These are phyloP conservation scores for Penicillium robsamsonii DNA, from an alignment of 495 filamentous ascomycete species.

Conservation along the genomic window DNA sequence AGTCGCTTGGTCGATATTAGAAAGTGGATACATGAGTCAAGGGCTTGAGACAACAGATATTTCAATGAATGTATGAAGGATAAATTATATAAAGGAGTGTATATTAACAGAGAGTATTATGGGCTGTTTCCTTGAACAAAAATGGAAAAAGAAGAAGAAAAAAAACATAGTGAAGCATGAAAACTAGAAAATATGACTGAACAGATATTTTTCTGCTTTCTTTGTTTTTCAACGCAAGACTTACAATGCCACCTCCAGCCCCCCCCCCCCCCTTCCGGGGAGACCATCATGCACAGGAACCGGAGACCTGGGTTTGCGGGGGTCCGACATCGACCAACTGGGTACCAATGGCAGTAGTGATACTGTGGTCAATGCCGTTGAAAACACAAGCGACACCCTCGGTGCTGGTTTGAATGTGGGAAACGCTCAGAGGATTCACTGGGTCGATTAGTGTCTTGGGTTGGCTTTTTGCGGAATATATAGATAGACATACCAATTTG, in stretches of 20 bases:
- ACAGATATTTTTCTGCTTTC: background rate
- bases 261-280: background rate
- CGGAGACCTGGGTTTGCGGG: slow-evolving; percentile 19
- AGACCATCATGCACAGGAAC: slow-evolving; percentile 7
- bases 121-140: background rate
- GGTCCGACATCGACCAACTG: slow-evolving; percentile 20
- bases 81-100: background rate
- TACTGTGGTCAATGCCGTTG: slow-evolving; percentile 16
- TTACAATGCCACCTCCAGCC: background rate
- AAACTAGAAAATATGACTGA: background rate
- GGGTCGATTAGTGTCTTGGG: background rate
- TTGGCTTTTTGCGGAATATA: background rate
- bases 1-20: background rate
- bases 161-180: too few relatives aligned
- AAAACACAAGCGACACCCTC: slow-evolving; percentile 13
- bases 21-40: background rate
- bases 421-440: slow-evolving; percentile 20
- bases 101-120: slow-evolving; percentile 1
- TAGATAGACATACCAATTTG: slow-evolving; percentile 16
- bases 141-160: background rate
- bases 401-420: slow-evolving; percentile 15
- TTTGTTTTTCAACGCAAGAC: background rate
- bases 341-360: slow-evolving; percentile 16
- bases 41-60: background rate
- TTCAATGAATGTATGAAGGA: background rate